A percentile compares a stretch with the other conserved stretches of the same genome.
Evolutionary conservation across 2,329 filamentous ascomycete genomes (phyloP).

Genomic region (Penicillium hordei): DNA sequence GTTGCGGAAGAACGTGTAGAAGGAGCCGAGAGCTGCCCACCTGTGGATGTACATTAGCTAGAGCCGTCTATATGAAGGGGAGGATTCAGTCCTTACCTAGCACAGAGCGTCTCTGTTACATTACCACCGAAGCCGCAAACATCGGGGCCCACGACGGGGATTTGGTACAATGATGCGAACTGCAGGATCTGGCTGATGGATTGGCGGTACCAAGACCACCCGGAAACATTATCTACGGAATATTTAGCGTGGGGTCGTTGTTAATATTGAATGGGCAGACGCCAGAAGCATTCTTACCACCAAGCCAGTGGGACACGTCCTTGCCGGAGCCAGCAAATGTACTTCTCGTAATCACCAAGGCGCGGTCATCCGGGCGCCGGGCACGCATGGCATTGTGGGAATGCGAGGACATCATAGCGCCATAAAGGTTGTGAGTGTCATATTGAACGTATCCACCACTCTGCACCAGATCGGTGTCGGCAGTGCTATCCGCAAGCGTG

Average conservation of each 20-base stretch:
- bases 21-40: slow-evolving; percentile 70
- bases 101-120: slow-evolving; percentile 66
- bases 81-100: slow-evolving; percentile 47
- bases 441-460: slow-evolving; percentile 62
- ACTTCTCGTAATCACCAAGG: slow-evolving; percentile 70
- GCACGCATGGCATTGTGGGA: slow-evolving; percentile 57
- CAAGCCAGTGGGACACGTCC: slow-evolving; percentile 16
- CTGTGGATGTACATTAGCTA: not conserved
- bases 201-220: slow-evolving; percentile 48
- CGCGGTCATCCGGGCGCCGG: slow-evolving; percentile 59
- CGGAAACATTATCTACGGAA: slow-evolving; percentile 10
- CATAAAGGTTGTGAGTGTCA: slow-evolving; percentile 75
- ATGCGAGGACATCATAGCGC: slow-evolving; percentile 51
- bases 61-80: not conserved
- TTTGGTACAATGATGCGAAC: slow-evolving; percentile 64
- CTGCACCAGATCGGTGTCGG: slow-evolving; percentile 66
- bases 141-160: slow-evolving; percentile 68
- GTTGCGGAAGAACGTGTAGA: slow-evolving; percentile 72
- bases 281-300: slow-evolving; percentile 1
- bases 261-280: not conserved
- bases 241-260: slow-evolving; percentile 3
- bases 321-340: slow-evolving; percentile 68
- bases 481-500: slow-evolving; percentile 54
- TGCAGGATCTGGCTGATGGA: slow-evolving; percentile 59
- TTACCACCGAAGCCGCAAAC: slow-evolving; percentile 74